Conservation (phyloP, 2,329 filamentous ascomycete species). For the Blumeriella jaapii region DNA sequence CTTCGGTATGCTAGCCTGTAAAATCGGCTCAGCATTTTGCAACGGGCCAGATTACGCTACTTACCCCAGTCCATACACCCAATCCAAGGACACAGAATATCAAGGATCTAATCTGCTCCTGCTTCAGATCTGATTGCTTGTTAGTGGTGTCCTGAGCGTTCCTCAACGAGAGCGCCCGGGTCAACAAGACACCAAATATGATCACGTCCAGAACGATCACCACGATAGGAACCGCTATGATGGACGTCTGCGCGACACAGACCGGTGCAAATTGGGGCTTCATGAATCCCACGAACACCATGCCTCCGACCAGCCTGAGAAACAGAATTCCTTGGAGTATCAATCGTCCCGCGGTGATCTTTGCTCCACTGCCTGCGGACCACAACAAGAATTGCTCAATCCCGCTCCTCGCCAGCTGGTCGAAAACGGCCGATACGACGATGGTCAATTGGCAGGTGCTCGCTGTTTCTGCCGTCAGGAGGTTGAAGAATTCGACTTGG, state of each 20-base stretch:
- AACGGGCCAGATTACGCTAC: background rate
- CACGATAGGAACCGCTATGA: constrained; percentile 23
- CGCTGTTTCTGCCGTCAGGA: constrained; percentile 18
- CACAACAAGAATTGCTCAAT: constrained; percentile 28
- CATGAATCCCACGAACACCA: constrained; percentile 24
- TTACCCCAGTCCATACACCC: constrained; percentile 24
- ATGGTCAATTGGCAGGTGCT: constrained; percentile 22
- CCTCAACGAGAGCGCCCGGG: constrained; percentile 18
- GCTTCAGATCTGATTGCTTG: constrained; percentile 7
- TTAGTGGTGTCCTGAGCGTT: constrained; percentile 15
- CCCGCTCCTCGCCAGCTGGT: constrained; percentile 25
- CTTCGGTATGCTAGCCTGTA: constrained; percentile 25
- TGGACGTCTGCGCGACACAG: constrained; percentile 23
- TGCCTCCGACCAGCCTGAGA: constrained; percentile 22
- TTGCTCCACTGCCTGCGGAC: constrained; percentile 23
- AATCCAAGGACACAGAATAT: constrained; percentile 21
- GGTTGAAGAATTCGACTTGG: constrained; percentile 25
- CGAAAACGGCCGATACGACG: constrained; percentile 24
- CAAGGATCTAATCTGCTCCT: constrained; percentile 21
- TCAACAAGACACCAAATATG: constrained; percentile 22
- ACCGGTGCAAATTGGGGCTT: constrained; percentile 24
- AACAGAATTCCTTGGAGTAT: constrained; percentile 23
- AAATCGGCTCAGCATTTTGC: constrained; percentile 10
- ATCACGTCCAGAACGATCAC: constrained; percentile 24
- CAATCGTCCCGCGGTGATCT: constrained; percentile 19